A percentile compares a stretch with the other conserved stretches of the same genome.
These are phyloP conservation scores for Pythium monospermum DNA, from an alignment of 352 stramenopile genomes.

Conservation along the genomic window DNA sequence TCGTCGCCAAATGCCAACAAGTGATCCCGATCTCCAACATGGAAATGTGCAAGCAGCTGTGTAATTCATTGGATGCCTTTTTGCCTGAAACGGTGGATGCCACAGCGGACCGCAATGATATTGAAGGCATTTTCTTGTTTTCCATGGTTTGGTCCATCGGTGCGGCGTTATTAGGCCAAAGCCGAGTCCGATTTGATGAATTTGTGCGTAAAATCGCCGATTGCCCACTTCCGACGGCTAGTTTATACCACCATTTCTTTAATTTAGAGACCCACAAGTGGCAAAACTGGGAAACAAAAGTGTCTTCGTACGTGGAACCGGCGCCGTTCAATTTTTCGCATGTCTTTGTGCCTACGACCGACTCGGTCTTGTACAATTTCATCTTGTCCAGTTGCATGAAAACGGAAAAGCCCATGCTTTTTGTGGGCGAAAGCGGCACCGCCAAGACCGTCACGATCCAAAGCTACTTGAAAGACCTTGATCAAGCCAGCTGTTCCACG, in stretches of 20 bases:
- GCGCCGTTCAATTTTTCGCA: slow-evolving; percentile 92
- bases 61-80: slow-evolving; percentile 89
- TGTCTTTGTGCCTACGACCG: slow-evolving; percentile 94
- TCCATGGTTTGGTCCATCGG: slow-evolving; percentile 92
- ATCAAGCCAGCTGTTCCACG: slow-evolving; percentile 55
- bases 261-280: slow-evolving; percentile 87
- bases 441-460: slow-evolving; percentile 96
- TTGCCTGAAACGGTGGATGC: slow-evolving; percentile 57
- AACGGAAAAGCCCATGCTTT: slow-evolving; percentile 87
- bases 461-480: slow-evolving; percentile 88
- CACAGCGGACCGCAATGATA: slow-evolving; percentile 38
- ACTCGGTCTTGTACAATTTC: slow-evolving; percentile 93
- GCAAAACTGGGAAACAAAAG: slow-evolving; percentile 84
- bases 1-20: slow-evolving; percentile 87
- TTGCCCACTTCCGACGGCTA: slow-evolving; percentile 66
- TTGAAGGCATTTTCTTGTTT: slow-evolving; percentile 93
- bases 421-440: slow-evolving; percentile 93
- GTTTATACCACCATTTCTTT: slow-evolving; percentile 90
- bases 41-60: slow-evolving; percentile 95
- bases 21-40: slow-evolving; percentile 93
- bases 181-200: slow-evolving; percentile 82
- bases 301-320: slow-evolving; percentile 89
- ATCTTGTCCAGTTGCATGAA: slow-evolving; percentile 86
- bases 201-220: slow-evolving; percentile 88
- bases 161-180: slow-evolving; percentile 77